phyloP scores from a whole-genome alignment of 257 asterid species.

The Fraxinus cuspidata region DNA sequence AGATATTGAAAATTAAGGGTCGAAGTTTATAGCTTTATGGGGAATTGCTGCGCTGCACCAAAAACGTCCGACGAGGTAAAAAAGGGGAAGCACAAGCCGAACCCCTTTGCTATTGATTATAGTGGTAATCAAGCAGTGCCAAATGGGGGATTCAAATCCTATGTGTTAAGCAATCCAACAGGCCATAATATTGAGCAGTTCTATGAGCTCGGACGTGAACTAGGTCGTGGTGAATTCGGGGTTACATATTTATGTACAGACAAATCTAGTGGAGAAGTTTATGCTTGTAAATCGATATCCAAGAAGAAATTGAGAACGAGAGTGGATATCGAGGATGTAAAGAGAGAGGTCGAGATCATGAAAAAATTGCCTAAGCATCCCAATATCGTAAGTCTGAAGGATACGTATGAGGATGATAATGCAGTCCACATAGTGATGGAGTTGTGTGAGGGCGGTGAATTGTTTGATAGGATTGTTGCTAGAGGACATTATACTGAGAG shows the following conservation, averaged over 20 bases:
- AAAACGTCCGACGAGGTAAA: neutral
- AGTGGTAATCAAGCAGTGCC: neutral
- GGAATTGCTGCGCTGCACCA: slow-evolving; percentile 18
- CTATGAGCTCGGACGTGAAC: slow-evolving; percentile 14
- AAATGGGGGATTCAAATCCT: neutral
- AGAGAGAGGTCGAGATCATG: slow-evolving; percentile 19
- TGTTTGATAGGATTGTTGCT: slow-evolving; percentile 18
- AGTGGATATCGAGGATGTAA: slow-evolving; percentile 20
- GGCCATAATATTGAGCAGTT: slow-evolving; percentile 14
- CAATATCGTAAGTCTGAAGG: slow-evolving; percentile 19
- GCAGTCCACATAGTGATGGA: slow-evolving; percentile 22
- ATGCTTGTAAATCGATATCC: neutral
- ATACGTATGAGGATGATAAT: slow-evolving; percentile 17
- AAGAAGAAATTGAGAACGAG: slow-evolving; percentile 14
- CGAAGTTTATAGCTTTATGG: slow-evolving; percentile 10
- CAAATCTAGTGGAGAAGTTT: neutral
- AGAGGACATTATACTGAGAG: slow-evolving; percentile 22
- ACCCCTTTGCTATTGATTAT: slow-evolving; percentile 16
- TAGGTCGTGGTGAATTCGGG: slow-evolving; percentile 16
- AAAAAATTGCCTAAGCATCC: slow-evolving; percentile 17
- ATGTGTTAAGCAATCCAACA: slow-evolving; percentile 16
- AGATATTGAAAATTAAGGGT: slow-evolving; percentile 13
- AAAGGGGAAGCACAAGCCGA: slow-evolving; percentile 10
- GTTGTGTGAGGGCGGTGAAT: slow-evolving; percentile 22
- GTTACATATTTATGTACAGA: neutral